Base-by-base conservation (phyloP, 306 rosid genomes). In the Parietaria judaica region DNA sequence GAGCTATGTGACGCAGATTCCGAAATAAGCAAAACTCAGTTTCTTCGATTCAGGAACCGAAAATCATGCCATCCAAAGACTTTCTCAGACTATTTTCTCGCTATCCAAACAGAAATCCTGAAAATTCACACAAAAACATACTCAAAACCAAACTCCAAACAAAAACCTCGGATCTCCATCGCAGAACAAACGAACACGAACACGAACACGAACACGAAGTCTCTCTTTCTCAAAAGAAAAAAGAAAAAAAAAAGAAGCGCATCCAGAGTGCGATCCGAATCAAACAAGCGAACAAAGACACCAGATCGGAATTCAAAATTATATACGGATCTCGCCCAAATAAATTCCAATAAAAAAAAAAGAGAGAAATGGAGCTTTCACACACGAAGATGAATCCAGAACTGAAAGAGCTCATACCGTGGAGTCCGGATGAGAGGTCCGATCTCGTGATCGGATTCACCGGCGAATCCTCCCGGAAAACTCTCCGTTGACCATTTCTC, bases 21-120 rank as follows among this genome's bases (percentile, higher is more conserved):
- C 50, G 49, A 16, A 49, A 63, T 3, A 37, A 34, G 36, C 52
- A 57, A 49, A 49, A 5, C 15, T 61, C 15, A 65, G 48, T 16
- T 58, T 58, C 64, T 58, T 23, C 57, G 9, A 51, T 8, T 62
- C 34, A 49, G 3, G 69, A 64, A 68, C 53, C 48, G 31, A 54
- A 80, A 52, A 60, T 76, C 74, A 15, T 65, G 46, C 34, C 65
- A 71, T 11, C 66, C 47, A 39, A 45, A 36, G 61, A 36, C 23
- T 11, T 58, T 16, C 61, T 76, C 63, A 38, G 38, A 8, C 65
- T 31, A 65, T 62, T 70, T 76, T 67, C 65, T 66, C 65, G 71
- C 72, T 60, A 69, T 37, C 54, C 69, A 75, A 72, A 68, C 55
- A 75, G 71, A 61, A 49, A 60, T 76, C 45, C 92, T 84, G 85